These are phyloP conservation scores for Dipodascus geniculatus DNA, from an alignment of 805 yeast genomes.

Conservation along the genomic window DNA sequence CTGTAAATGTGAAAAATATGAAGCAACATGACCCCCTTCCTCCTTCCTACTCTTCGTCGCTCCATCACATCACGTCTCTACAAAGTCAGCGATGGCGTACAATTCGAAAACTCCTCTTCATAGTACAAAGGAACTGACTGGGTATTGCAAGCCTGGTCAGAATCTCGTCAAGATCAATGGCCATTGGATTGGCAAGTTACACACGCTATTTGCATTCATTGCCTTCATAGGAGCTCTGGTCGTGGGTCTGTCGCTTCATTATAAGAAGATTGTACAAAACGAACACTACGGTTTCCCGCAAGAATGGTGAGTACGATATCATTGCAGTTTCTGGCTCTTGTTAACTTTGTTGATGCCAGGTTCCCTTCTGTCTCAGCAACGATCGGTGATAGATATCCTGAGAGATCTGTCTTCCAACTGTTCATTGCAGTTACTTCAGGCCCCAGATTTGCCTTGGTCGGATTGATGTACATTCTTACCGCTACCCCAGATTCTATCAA, in stretches of 20 bases:
- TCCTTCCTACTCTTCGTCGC: neutral
- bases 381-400: conserved; percentile 95
- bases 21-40: neutral
- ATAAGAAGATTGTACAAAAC: conserved; percentile 77
- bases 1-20: neutral
- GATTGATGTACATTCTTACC: conserved; percentile 34
- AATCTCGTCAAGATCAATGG: conserved; percentile 39
- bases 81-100: neutral
- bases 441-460: conserved; percentile 66
- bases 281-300: conserved; percentile 86
- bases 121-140: conserved; percentile 5
- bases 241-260: conserved; percentile 71
- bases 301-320: conserved; percentile 49
- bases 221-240: conserved; percentile 69
- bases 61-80: too few relatives aligned
- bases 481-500: conserved; percentile 27
- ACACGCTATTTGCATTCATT: conserved; percentile 51
- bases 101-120: neutral
- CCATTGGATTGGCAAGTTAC: conserved; percentile 55
- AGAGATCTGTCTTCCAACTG: conserved; percentile 82
- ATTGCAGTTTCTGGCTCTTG: neutral
- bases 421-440: conserved; percentile 89
- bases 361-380: conserved; percentile 96
- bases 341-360: conserved; percentile 9
- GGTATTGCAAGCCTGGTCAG: conserved; percentile 10